These are phyloP conservation scores for Candida argentea DNA, from an alignment of 805 yeast genomes.

Conservation along the genomic window DNA sequence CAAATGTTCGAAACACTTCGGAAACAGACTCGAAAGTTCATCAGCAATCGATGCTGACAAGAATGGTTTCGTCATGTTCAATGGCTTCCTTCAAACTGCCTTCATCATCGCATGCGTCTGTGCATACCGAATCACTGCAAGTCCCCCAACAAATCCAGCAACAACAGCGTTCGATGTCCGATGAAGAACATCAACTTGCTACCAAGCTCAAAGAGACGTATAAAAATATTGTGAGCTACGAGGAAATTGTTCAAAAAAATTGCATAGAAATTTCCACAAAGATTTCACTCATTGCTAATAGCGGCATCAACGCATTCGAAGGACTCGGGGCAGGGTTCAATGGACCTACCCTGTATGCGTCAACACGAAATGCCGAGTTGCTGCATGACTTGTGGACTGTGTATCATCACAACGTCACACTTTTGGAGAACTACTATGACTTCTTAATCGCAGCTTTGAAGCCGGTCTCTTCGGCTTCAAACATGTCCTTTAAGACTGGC, in stretches of 20 bases:
- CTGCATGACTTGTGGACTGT: slow-evolving; percentile 60
- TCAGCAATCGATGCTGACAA: slow-evolving; percentile 3
- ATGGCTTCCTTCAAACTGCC: too few species aligned
- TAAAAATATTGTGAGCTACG: slow-evolving; percentile 56
- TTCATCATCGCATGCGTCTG: too few species aligned
- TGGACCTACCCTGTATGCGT: slow-evolving; percentile 6
- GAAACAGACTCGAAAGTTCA: too few species aligned
- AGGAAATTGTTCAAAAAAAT: slow-evolving; percentile 59
- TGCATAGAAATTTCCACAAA: slow-evolving; percentile 50
- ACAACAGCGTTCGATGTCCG: slow-evolving; percentile 30
- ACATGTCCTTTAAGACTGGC: slow-evolving; percentile 54
- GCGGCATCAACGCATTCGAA: slow-evolving; percentile 14
- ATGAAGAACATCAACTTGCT: slow-evolving; percentile 57
- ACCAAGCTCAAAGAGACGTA: slow-evolving; percentile 67
- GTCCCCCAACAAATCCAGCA: slow-evolving; percentile 3
- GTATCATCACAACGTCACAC: slow-evolving; percentile 54
- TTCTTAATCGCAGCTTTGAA: slow-evolving; percentile 61
- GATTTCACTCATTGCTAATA: slow-evolving; percentile 27
- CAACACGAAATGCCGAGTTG: slow-evolving; percentile 36
- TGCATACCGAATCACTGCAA: slow-evolving; percentile 4
- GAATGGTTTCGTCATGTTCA: slow-evolving; percentile 8
- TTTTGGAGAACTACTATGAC: slow-evolving; percentile 63
- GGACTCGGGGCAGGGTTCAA: slow-evolving; percentile 8
- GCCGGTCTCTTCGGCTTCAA: slow-evolving; percentile 32
- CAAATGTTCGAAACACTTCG: too few species aligned